Evolutionary conservation across 2,329 filamentous ascomycete species (phyloP), one percentile per base, ranked within the genome.

Genomic region (Boeremia exigua): DNA sequence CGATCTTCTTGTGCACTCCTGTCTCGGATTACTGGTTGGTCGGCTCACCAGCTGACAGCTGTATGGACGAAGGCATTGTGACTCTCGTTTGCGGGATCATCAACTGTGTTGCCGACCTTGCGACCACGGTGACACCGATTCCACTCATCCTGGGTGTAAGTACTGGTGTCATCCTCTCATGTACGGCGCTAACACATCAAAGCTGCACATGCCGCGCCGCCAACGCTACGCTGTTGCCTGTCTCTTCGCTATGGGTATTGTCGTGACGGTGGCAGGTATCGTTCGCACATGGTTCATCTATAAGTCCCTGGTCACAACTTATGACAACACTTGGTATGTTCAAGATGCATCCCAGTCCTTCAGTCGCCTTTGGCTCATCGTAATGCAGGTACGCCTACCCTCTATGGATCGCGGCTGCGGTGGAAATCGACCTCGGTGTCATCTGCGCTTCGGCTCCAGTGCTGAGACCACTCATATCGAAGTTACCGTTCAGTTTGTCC

Each of bases 351-450:
- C 6, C 4, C 3, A n/a, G 10, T 23, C 4, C 12, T 14, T 2
- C 2, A 5, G 8, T 19, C 19, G 8, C 23, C 14, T 0, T n/a
- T 11, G 5, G 27, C 29, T 49, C 11, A 55, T n/a, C 7, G 6
- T 2, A 6, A 1, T 2, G 10, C 36, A 55, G 52, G 52, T 55
- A 72, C 48, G 69, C 76, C 4, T 80, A 78, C 66, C 76, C 77
- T 6, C 63, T 81, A 0, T 81, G 78, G 77, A 80, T 81, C n/a
- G 73, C 73, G 38, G 78, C 78, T 4, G 74, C 77, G 0, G 74
- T 81, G 2, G 79, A 81, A 59, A 77, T 80, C 8, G 77, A 81
- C 54, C 56, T 81, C 6, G 78, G 76, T 9, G 73, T 81, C n/a
- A 72, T 73, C 25, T 73, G 69, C 43, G 69, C 70, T 15, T 70